Conservation (phyloP, 2,329 filamentous ascomycete genomes). For the Pseudocercospora cruenta region DNA sequence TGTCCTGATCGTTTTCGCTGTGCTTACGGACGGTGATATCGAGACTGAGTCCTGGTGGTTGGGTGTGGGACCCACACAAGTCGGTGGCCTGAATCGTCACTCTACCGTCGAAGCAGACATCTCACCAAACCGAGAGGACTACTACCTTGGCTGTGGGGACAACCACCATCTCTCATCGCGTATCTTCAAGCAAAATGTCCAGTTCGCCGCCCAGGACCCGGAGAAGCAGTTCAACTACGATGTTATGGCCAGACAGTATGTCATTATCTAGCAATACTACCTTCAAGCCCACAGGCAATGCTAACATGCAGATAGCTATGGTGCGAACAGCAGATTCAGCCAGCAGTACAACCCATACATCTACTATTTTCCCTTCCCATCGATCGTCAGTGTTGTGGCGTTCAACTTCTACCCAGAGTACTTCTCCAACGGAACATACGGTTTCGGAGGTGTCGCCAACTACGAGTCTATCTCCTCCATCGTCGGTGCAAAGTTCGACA, state of each 20-base stretch:
- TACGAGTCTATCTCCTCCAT: slow-evolving; percentile 38
- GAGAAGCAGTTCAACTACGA: slow-evolving; percentile 34
- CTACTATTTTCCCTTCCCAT: slow-evolving; percentile 41
- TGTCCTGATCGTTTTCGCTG: slow-evolving; percentile 41
- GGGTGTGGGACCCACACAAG: slow-evolving; percentile 27
- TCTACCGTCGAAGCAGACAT: slow-evolving; percentile 37
- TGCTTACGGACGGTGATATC: slow-evolving; percentile 36
- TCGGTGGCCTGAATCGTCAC: slow-evolving; percentile 38
- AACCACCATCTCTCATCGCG: slow-evolving; percentile 39
- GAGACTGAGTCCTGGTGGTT: slow-evolving; percentile 35
- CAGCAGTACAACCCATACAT: slow-evolving; percentile 38
- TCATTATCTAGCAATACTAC: background rate
- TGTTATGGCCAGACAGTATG: slow-evolving; percentile 35
- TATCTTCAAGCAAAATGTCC: slow-evolving; percentile 38
- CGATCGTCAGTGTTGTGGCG: slow-evolving; percentile 35
- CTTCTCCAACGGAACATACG: slow-evolving; percentile 44
- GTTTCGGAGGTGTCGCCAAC: slow-evolving; percentile 41
- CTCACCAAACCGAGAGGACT: slow-evolving; percentile 40
- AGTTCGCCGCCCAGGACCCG: slow-evolving; percentile 23
- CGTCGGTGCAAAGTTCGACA: slow-evolving; percentile 33
- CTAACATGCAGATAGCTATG: slow-evolving; percentile 14
- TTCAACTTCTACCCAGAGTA: slow-evolving; percentile 38
- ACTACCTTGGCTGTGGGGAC: slow-evolving; percentile 40
- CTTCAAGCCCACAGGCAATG: slow-evolving; percentile 19
- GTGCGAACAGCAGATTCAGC: slow-evolving; percentile 25